Evolutionary conservation across 2,329 filamentous ascomycete genomes (phyloP).

Genomic region (Apiospora arundinis): DNA sequence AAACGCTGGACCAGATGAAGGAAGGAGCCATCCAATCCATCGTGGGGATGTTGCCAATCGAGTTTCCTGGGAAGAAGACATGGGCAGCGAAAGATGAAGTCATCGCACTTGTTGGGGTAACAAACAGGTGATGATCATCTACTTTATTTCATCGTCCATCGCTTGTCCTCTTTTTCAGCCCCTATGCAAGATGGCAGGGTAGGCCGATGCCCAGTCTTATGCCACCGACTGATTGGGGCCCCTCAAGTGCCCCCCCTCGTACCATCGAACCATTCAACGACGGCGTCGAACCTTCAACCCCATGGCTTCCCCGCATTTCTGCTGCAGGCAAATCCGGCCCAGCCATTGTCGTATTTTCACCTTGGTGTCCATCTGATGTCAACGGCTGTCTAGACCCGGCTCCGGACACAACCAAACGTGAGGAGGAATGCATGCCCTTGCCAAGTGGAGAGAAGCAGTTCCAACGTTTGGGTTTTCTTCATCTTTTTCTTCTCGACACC

Average conservation of each 20-base stretch:
- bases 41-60: not conserved
- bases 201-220: too few relatives aligned
- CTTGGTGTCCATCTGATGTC: not conserved
- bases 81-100: not conserved
- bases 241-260: not conserved
- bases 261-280: slow-evolving; percentile 16
- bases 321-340: not conserved
- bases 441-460: not conserved
- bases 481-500: not conserved
- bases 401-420: not conserved
- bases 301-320: slow-evolving; percentile 15
- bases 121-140: not conserved
- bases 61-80: not conserved
- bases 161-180: not conserved
- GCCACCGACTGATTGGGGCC: not conserved
- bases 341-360: not conserved
- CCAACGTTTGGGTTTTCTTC: not conserved
- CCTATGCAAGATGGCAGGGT: not conserved
- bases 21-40: not conserved
- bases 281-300: slow-evolving; percentile 15
- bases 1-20: not conserved
- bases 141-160: not conserved
- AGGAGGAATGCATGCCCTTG: not conserved
- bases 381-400: not conserved
- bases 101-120: not conserved